Conservation (phyloP, 805 yeast genomes). For the Metschnikowia similis region DNA sequence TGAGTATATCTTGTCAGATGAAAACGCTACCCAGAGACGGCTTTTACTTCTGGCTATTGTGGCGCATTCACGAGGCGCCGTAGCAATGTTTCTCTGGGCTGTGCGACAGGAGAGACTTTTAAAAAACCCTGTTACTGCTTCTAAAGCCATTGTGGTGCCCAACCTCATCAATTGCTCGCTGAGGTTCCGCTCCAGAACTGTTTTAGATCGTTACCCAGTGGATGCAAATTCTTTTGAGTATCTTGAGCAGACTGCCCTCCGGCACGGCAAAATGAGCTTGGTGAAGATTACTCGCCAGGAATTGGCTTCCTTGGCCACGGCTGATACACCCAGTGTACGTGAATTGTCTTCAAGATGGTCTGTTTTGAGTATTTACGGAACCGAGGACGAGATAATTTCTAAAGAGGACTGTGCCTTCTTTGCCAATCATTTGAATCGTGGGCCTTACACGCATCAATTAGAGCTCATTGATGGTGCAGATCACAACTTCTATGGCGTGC, state of each 20-base stretch:
- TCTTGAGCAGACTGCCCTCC: constrained; percentile 35
- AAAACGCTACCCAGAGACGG: constrained; percentile 36
- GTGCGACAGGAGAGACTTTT: constrained; percentile 37
- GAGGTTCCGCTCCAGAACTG: constrained; percentile 53
- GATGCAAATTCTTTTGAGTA: constrained; percentile 17
- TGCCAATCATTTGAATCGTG: constrained; percentile 53
- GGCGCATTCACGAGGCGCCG: constrained; percentile 78
- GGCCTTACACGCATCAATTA: constrained; percentile 48
- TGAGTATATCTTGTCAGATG: constrained; percentile 24
- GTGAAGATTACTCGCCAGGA: constrained; percentile 48
- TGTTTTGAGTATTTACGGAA: constrained; percentile 68
- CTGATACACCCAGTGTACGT: constrained; percentile 42
- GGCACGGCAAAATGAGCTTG: constrained; percentile 47
- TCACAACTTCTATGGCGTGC: constrained; percentile 69
- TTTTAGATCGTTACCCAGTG: constrained; percentile 36
- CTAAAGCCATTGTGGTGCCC: constrained; percentile 47
- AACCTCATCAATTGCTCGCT: constrained; percentile 69
- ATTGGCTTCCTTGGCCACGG: constrained; percentile 43
- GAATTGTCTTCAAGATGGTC: constrained; percentile 44
- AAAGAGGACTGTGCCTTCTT: constrained; percentile 54
- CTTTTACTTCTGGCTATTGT: constrained; percentile 55
- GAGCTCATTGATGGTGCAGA: constrained; percentile 64
- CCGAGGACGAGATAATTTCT: constrained; percentile 64
- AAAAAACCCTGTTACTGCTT: constrained; percentile 22
- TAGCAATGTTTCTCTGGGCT: constrained; percentile 74